phyloP scores from a whole-genome alignment of 2,329 filamentous ascomycete species.

The Ophiobolus disseminans region DNA sequence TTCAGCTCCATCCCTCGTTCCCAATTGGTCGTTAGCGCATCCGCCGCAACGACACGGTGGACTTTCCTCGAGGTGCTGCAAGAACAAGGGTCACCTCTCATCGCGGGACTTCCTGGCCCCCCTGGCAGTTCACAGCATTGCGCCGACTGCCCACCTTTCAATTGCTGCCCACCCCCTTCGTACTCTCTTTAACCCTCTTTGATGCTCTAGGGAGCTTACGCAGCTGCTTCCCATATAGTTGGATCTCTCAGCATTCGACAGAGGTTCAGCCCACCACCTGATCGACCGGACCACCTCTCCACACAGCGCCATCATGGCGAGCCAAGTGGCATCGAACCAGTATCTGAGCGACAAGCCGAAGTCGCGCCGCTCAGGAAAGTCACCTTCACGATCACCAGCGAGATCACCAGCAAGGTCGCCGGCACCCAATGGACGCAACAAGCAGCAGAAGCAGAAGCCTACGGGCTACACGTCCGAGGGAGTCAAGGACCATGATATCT shows the following conservation, averaged over 20 bases:
- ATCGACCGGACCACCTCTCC: conserved; percentile 26
- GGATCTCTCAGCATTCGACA: conserved; percentile 15
- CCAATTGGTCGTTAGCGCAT: conserved; percentile 27
- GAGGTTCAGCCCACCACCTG: conserved; percentile 26
- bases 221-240: conserved; percentile 10
- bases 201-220: conserved; percentile 9
- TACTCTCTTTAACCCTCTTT: conserved; percentile 44
- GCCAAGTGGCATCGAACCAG: conserved; percentile 34
- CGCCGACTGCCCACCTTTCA: conserved; percentile 28
- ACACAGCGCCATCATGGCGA: conserved; percentile 46
- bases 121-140: conserved; percentile 33
- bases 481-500: conserved; percentile 89
- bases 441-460: conserved; percentile 44
- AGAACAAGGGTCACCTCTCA: conserved; percentile 35
- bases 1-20: conserved; percentile 25
- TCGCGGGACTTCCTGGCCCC: conserved; percentile 26
- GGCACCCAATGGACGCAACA: conserved; percentile 38
- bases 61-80: conserved; percentile 40
- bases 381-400: conserved; percentile 43
- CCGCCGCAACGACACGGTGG: conserved; percentile 16
- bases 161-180: conserved; percentile 37
- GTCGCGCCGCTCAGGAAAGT: conserved; percentile 42
- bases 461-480: conserved; percentile 76
- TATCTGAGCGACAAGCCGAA: conserved; percentile 43
- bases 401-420: conserved; percentile 16